Evolutionary conservation across 176 grass and related monocot species (phyloP).

Genomic region (Aegilops bicornis): DNA sequence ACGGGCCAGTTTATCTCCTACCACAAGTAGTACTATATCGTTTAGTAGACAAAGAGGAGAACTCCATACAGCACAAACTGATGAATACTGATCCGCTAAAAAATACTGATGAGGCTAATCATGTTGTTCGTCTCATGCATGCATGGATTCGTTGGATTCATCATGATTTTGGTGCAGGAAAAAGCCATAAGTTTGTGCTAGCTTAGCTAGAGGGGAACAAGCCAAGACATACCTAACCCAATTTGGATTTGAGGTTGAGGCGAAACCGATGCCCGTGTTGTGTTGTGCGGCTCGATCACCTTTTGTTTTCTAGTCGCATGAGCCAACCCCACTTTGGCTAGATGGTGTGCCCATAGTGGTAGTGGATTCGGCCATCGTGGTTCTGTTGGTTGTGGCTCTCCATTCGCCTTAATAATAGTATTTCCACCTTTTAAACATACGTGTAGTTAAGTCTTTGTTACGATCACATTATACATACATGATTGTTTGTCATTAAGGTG

Average conservation of each 20-base stretch:
- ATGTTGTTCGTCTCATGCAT: neutral
- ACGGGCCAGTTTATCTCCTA: neutral
- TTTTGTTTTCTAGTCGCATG: neutral
- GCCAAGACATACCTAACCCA: constrained; percentile 26
- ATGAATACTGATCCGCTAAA: neutral
- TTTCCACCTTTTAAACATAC: neutral
- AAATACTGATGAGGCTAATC: neutral
- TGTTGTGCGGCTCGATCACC: neutral
- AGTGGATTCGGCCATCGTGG: constrained; percentile 25
- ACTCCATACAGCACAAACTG: neutral
- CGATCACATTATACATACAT: too few species aligned
- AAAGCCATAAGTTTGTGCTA: neutral
- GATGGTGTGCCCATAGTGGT: neutral
- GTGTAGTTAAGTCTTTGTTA: neutral
- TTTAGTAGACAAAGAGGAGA: neutral
- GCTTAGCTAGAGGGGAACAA: neutral
- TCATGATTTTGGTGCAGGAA: constrained; percentile 16
- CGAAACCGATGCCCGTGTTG: neutral
- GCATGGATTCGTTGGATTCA: neutral
- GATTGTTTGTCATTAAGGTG: too few species aligned
- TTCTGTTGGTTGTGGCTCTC: constrained; percentile 6
- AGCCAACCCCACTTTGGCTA: constrained; percentile 23
- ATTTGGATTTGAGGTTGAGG: constrained; percentile 19
- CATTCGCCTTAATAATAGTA: neutral
- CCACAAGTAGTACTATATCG: neutral